Evolutionary conservation across 257 asterid species (phyloP), one percentile per base, ranked within the genome.

Genomic region (Eustoma russellianum): DNA sequence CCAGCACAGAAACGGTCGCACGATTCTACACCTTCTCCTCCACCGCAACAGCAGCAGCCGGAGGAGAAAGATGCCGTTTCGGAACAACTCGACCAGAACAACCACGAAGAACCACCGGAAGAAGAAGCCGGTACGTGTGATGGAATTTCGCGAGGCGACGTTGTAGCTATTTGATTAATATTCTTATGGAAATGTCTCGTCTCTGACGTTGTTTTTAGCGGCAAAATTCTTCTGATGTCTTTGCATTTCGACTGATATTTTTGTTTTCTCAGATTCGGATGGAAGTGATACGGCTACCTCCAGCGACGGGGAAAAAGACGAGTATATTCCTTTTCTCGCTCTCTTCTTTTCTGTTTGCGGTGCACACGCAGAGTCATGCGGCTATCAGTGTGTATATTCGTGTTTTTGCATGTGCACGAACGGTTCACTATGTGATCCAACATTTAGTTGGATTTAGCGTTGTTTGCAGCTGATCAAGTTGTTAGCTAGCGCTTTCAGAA

Each of bases 1-100:
- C 96, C 95, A 59, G 79, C 93, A 16, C 86, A 80, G 57, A 88
- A 78, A 79, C 94, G 82, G 28, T 58, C 86, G 17, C 64, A 66
- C 53, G 85, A 79, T 19, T 52, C 79, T 53, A 15, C 74, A 35
- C 48, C 83, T 54, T 70, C 83, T 18, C 85, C 92, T 41, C 75
- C 80, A 63, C 67, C 17, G 46, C 64, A 41, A 50, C 48, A 19
- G 46, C 64, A 45, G 64, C 47, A 70, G 51, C 63, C 63, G 16
- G 70, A 66, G 55, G 86, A 76, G 52, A 66, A 66, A 54, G 88
- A 78, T 53, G 90, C 43, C 12, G 11, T 82, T 68, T 69, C 73
- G 66, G 72, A 46, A 48, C 75, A 59, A 58, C 67, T 53, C 63
- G 65, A 68, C 64, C 83, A 68, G 61, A 75, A 81, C 79, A 79